Evolutionary conservation across 2,329 filamentous ascomycete genomes (phyloP).

Genomic region (Ophiocordyceps polyrhachis-furcata): DNA sequence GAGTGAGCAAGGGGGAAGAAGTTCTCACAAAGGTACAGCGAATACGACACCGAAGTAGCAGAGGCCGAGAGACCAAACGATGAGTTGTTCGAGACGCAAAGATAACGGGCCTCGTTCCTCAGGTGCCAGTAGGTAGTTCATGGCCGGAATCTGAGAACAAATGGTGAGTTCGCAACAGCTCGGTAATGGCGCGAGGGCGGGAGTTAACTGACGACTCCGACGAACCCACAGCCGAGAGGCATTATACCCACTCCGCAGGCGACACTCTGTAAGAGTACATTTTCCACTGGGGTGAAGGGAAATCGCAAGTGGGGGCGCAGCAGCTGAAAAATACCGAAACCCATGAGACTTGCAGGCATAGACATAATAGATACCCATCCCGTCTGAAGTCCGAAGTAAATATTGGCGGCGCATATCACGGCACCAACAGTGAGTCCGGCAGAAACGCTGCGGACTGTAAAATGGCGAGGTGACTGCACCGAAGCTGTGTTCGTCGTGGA

Average conservation of each 20-base stretch:
- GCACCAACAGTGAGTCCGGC: constrained; percentile 73
- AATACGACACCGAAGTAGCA: constrained; percentile 97
- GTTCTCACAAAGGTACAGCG: constrained; percentile 60
- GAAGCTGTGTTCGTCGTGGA: background rate
- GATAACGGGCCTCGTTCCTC: constrained; percentile 64
- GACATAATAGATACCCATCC: constrained; percentile 65
- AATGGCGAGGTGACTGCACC: constrained; percentile 39
- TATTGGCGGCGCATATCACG: constrained; percentile 90
- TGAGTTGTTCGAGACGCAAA: constrained; percentile 55
- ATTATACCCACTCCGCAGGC: constrained; percentile 92
- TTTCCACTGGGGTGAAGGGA: constrained; percentile 87
- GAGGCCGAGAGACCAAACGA: constrained; percentile 80
- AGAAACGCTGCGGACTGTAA: constrained; percentile 63
- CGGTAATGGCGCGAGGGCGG: background rate
- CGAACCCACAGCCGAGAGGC: constrained; percentile 88
- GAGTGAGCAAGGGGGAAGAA: background rate
- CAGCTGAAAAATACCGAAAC: constrained; percentile 82
- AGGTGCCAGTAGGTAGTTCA: constrained; percentile 65
- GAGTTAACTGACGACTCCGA: constrained; percentile 48
- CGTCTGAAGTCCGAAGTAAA: constrained; percentile 96
- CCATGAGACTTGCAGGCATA: constrained; percentile 87
- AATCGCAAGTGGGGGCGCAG: constrained; percentile 52
- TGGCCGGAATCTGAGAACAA: constrained; percentile 47
- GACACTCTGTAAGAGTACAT: constrained; percentile 90
- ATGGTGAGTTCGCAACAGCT: background rate